Evolutionary conservation across 208 protist genomes (phyloP).

Genomic region (Trypanosoma melophagium): DNA sequence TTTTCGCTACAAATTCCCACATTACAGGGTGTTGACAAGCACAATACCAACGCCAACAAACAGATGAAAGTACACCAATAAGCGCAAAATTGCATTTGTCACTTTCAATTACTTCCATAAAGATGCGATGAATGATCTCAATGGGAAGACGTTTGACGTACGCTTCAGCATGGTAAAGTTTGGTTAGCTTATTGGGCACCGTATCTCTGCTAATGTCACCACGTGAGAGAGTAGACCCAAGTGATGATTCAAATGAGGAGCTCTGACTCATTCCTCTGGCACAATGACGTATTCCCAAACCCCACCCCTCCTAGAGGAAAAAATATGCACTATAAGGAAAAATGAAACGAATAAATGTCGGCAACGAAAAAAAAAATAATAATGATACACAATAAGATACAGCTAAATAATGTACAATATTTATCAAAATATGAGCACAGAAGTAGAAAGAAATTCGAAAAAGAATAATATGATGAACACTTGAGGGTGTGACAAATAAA

Average conservation of each 20-base stretch:
- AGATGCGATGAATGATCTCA: slow-evolving; percentile 63
- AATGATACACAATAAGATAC: no score
- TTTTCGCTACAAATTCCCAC: slow-evolving; percentile 71
- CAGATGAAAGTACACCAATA: slow-evolving; percentile 57
- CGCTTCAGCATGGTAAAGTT: background rate
- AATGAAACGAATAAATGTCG: no score
- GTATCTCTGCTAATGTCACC: background rate
- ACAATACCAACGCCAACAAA: slow-evolving; percentile 57
- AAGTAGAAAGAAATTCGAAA: no score
- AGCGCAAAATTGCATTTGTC: slow-evolving; percentile 45
- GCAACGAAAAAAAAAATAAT: no score
- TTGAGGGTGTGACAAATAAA: no score
- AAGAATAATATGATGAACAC: no score
- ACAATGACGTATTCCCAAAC: no score
- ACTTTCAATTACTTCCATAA: slow-evolving; percentile 60
- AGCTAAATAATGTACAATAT: no score
- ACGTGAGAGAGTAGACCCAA: slow-evolving; percentile 5
- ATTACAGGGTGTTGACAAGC: slow-evolving; percentile 59
- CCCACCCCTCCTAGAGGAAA: no score
- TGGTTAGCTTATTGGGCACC: background rate
- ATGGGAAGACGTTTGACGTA: slow-evolving; percentile 51
- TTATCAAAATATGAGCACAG: no score
- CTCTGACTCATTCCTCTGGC: slow-evolving; percentile 11
- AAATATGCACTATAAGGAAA: no score
- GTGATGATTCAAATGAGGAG: slow-evolving; percentile 13